Percentiles rank a stretch among this genome's conserved stretches.
phyloP scores from a whole-genome alignment of 1,284 basidiomycete species.

The Cutaneotrichosporon dermatis region DNA sequence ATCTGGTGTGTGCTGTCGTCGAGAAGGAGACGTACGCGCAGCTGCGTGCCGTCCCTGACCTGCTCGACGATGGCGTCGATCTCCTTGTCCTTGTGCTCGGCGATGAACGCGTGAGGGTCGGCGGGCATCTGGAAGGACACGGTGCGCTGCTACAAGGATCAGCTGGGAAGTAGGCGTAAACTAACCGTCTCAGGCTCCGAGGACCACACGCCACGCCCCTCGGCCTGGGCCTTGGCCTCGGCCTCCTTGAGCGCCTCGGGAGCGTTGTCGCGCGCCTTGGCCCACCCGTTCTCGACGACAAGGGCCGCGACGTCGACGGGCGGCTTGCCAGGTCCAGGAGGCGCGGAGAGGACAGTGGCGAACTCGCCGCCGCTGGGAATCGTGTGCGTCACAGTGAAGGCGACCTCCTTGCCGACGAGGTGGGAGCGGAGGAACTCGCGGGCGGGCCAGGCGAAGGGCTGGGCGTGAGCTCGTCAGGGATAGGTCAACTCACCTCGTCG shows the following conservation, averaged over 20 bases:
- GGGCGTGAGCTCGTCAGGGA: not conserved
- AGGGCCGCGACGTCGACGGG: slow-evolving; percentile 67
- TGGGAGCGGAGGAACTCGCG: slow-evolving; percentile 84
- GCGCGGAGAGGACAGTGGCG: slow-evolving; percentile 43
- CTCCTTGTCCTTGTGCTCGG: slow-evolving; percentile 82
- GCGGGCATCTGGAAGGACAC: slow-evolving; percentile 84
- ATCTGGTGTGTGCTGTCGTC: slow-evolving; percentile 71
- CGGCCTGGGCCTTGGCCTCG: slow-evolving; percentile 72
- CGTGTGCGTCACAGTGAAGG: slow-evolving; percentile 45
- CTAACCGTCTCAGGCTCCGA: slow-evolving; percentile 64
- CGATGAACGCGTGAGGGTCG: slow-evolving; percentile 82
- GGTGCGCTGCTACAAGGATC: slow-evolving; percentile 57
- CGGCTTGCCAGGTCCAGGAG: slow-evolving; percentile 46
- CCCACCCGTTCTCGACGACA: slow-evolving; percentile 82
- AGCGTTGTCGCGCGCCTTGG: slow-evolving; percentile 80
- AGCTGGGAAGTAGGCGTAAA: not conserved
- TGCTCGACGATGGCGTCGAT: slow-evolving; percentile 90
- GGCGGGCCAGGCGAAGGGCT: slow-evolving; percentile 88
- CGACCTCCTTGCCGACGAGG: slow-evolving; percentile 77
- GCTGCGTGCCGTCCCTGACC: slow-evolving; percentile 86
- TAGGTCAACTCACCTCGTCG: slow-evolving; percentile 64
- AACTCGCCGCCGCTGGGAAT: slow-evolving; percentile 44
- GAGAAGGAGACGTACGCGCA: slow-evolving; percentile 82
- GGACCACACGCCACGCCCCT: slow-evolving; percentile 75
- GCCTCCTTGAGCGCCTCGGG: slow-evolving; percentile 56